Conservation (phyloP, 177 flowering plant genomes). For the Vitis hybrid region DNA sequence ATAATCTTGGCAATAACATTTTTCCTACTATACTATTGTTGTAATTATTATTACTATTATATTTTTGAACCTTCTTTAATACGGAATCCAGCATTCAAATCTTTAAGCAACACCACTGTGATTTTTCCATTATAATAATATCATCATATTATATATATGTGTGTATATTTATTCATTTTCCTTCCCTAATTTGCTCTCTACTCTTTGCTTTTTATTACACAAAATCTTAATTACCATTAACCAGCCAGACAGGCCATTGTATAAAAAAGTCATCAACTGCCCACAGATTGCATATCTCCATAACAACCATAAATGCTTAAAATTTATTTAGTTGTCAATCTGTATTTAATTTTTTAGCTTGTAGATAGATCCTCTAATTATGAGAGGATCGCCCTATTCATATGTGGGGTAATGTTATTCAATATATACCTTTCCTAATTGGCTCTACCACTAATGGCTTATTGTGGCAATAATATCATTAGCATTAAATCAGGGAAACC, state of each 20-base stretch:
- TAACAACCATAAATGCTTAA: too few species aligned
- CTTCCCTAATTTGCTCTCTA: too few species aligned
- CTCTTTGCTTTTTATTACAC: too few species aligned
- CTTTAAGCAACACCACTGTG: not conserved
- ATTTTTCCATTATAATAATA: too few species aligned
- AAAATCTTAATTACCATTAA: too few species aligned
- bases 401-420: not conserved
- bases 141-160: too few species aligned
- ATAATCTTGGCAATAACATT: not conserved
- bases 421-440: not conserved
- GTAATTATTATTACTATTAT: not conserved
- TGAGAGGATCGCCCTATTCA: not conserved
- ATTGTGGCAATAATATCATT: not conserved
- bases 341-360: not conserved
- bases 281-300: too few species aligned
- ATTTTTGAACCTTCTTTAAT: not conserved
- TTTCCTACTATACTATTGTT: not conserved
- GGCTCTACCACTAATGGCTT: not conserved
- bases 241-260: too few species aligned
- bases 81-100: not conserved
- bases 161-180: too few species aligned
- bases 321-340: too few species aligned
- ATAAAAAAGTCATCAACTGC: too few species aligned
- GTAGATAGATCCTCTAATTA: not conserved
- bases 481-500: not conserved